These are phyloP conservation scores for Allium fistulosum DNA, from an alignment of 106 monocot species.

Conservation along the genomic window DNA sequence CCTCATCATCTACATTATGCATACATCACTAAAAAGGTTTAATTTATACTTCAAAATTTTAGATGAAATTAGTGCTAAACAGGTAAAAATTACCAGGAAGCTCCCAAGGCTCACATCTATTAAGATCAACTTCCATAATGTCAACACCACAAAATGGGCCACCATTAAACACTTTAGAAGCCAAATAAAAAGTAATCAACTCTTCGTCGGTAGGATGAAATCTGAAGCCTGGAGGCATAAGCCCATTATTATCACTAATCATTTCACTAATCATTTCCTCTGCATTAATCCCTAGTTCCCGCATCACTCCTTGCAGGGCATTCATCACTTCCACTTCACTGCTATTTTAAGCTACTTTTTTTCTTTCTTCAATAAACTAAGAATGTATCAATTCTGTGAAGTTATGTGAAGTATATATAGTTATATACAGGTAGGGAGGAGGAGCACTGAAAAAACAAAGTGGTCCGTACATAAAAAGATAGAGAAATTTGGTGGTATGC, in stretches of 20 bases:
- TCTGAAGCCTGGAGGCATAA: constrained; percentile 70
- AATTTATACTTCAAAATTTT: too few species aligned
- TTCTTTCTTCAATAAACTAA: not conserved
- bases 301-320: constrained; percentile 9
- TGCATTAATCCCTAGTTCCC: constrained; percentile 18
- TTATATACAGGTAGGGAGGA: not conserved
- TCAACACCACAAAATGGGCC: constrained; percentile 35
- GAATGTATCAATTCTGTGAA: not conserved
- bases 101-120: constrained; percentile 94
- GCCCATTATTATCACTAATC: constrained; percentile 10
- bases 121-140: constrained; percentile 88
- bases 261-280: constrained; percentile 39
- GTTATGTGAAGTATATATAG: constrained; percentile 5
- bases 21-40: too few species aligned
- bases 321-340: constrained; percentile 11
- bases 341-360: not conserved
- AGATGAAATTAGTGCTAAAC: not conserved
- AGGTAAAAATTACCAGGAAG: constrained; percentile 54
- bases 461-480: too few species aligned
- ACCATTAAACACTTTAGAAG: constrained; percentile 84
- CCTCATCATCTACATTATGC: too few species aligned
- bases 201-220: constrained; percentile 93
- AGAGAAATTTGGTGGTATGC: too few species aligned
- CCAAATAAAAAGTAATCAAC: constrained; percentile 80
- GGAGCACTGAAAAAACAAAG: not conserved